Conservation (phyloP, 306 rosid genomes). For the Cajanus cajan region DNA sequence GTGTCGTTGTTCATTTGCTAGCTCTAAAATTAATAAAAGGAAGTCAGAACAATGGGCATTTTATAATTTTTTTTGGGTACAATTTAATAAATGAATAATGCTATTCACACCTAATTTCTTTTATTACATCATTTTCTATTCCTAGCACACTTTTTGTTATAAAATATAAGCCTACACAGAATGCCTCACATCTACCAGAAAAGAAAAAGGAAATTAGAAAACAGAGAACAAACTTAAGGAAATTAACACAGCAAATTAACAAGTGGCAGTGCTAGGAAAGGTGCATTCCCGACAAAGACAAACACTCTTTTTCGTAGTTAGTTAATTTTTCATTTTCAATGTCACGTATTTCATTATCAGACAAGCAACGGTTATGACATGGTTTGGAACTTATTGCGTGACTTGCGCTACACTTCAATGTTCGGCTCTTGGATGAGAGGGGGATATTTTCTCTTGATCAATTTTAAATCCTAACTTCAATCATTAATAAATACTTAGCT, state of each 20-base stretch:
- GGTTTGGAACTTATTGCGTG: constrained; percentile 39
- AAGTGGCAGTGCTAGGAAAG: background rate
- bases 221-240: background rate
- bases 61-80: too few relatives aligned
- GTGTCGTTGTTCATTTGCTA: background rate
- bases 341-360: constrained; percentile 1
- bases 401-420: constrained; percentile 46
- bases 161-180: background rate
- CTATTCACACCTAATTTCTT: too few relatives aligned
- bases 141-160: too few relatives aligned
- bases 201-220: background rate
- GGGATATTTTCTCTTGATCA: background rate
- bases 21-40: background rate
- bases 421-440: background rate
- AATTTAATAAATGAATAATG: background rate
- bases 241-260: constrained; percentile 23
- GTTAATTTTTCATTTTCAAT: constrained; percentile 13
- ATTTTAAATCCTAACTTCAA: background rate
- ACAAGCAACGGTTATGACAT: constrained; percentile 16
- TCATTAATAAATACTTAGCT: background rate
- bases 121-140: too few relatives aligned
- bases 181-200: background rate
- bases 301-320: constrained; percentile 25
- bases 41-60: too few relatives aligned
- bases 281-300: constrained; percentile 31